Conservation (phyloP, 352 stramenopile genomes). For the Pythium dissimile region DNA sequence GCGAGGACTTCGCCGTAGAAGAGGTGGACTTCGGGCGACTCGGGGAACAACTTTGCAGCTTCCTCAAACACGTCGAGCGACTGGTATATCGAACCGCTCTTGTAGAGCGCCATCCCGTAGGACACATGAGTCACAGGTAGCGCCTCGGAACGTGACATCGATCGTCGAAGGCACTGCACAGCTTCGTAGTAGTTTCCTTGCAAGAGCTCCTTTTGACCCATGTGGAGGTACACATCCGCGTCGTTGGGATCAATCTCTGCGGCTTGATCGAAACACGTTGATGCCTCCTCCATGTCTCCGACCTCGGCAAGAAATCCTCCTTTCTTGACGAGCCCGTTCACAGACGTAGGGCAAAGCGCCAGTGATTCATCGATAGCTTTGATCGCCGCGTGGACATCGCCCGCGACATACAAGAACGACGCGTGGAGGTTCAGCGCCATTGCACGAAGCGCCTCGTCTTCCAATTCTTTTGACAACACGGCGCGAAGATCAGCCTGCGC, state of each 20-base stretch:
- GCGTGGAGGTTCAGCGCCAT: conserved; percentile 74
- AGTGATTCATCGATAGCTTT: conserved; percentile 62
- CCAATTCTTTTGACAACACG: conserved; percentile 37
- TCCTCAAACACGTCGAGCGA: conserved; percentile 80
- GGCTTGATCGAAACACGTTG: conserved; percentile 57
- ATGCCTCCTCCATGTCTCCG: conserved; percentile 59
- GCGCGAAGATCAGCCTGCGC: conserved; percentile 46
- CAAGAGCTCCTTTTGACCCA: conserved; percentile 79
- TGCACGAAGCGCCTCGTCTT: conserved; percentile 36
- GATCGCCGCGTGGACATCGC: conserved; percentile 70
- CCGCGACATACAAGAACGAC: conserved; percentile 77
- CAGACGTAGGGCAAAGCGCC: conserved; percentile 39
- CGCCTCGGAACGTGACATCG: conserved; percentile 73
- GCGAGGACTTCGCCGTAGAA: conserved; percentile 83
- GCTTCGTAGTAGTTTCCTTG: conserved; percentile 72
- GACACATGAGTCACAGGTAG: conserved; percentile 74
- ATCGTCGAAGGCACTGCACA: conserved; percentile 62
- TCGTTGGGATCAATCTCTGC: conserved; percentile 71
- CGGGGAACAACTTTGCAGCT: conserved; percentile 55
- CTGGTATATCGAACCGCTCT: conserved; percentile 78
- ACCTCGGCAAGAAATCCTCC: conserved; percentile 76
- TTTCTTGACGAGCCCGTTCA: conserved; percentile 81
- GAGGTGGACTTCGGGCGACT: conserved; percentile 71
- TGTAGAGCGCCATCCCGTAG: conserved; percentile 87
- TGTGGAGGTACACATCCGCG: conserved; percentile 74